phyloP scores from a whole-genome alignment of 495 filamentous ascomycete genomes.

The Daldinia concentrica region DNA sequence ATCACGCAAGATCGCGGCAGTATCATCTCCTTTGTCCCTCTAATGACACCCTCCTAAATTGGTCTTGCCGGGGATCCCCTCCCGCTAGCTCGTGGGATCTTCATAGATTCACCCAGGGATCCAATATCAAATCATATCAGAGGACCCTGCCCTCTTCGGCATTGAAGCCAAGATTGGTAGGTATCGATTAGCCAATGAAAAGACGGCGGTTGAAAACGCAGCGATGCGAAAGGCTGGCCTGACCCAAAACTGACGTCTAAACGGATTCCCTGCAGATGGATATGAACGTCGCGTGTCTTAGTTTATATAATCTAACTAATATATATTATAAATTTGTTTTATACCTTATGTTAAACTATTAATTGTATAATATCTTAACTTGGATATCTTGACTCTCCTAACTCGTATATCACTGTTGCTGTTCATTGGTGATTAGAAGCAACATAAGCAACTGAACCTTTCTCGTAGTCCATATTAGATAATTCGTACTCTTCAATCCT shows the following conservation, averaged over 20 bases:
- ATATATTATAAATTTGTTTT: neutral
- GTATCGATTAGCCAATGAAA: constrained; percentile 35
- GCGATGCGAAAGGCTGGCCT: constrained; percentile 28
- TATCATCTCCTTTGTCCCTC: constrained; percentile 28
- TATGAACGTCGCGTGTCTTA: constrained; percentile 2
- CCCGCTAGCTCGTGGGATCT: constrained; percentile 29
- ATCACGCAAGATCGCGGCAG: constrained; percentile 22
- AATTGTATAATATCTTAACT: neutral
- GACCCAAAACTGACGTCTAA: constrained; percentile 29
- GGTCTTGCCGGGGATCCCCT: constrained; percentile 16
- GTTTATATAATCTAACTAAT: constrained; percentile 16
- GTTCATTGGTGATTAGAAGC: neutral
- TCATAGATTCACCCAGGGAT: constrained; percentile 34
- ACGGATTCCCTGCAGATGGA: neutral
- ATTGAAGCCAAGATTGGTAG: constrained; percentile 24
- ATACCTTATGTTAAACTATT: neutral
- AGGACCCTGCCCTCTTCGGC: constrained; percentile 30
- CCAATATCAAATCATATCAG: constrained; percentile 30
- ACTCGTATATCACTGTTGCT: too few relatives aligned
- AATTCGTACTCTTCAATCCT: neutral
- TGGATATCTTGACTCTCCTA: too few relatives aligned
- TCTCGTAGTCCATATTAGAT: neutral
- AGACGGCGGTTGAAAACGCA: constrained; percentile 38
- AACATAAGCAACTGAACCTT: neutral
- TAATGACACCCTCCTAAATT: constrained; percentile 43